Conservation (phyloP, 495 filamentous ascomycete species). For the Penicillium paxilli region DNA sequence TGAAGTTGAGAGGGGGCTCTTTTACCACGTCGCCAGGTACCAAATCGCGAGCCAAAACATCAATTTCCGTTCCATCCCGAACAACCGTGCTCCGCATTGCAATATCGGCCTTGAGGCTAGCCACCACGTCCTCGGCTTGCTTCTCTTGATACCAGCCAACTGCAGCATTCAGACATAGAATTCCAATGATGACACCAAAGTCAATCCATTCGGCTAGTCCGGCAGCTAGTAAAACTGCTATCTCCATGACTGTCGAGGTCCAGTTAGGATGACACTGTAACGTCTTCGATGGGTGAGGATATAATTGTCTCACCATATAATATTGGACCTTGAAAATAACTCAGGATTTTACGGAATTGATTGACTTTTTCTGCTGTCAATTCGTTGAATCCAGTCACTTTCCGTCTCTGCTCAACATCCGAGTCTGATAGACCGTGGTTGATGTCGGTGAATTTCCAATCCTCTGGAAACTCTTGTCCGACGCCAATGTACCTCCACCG, state of each 20-base stretch:
- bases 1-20: conserved; percentile 3
- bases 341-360: conserved; percentile 67
- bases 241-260: conserved; percentile 65
- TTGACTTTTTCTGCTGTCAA: conserved; percentile 72
- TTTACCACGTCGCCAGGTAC: conserved; percentile 79
- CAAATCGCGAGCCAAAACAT: conserved; percentile 72
- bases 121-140: conserved; percentile 79
- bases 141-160: conserved; percentile 87
- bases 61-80: conserved; percentile 63
- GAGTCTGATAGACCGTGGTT: conserved; percentile 53
- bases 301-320: conserved; percentile 64
- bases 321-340: conserved; percentile 75
- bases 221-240: conserved; percentile 72
- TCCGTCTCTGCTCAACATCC: conserved; percentile 60
- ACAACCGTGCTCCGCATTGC: conserved; percentile 70
- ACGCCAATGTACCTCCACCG: conserved; percentile 37
- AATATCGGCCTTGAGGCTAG: conserved; percentile 77
- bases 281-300: not conserved
- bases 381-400: conserved; percentile 69
- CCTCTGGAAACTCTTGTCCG: conserved; percentile 56
- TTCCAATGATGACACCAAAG: conserved; percentile 81
- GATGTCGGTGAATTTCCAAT: conserved; percentile 73
- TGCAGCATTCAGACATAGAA: conserved; percentile 69
- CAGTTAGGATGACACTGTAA: not conserved
- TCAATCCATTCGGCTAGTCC: conserved; percentile 78